phyloP scores from a whole-genome alignment of 2,329 filamentous ascomycete genomes.

The Myriosclerotinia curreyana region DNA sequence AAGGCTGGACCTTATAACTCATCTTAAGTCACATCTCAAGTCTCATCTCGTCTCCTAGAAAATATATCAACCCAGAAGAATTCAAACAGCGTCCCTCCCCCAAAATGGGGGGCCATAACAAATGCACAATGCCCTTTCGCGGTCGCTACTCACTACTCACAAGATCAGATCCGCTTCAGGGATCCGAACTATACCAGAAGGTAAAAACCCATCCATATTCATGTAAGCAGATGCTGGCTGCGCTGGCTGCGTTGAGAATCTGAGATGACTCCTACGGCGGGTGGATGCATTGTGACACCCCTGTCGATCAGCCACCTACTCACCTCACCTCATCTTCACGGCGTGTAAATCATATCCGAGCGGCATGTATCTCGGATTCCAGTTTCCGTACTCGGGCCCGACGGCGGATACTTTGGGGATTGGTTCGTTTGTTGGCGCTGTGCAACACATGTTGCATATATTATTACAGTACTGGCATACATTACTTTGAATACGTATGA shows the following conservation, averaged over 20 bases:
- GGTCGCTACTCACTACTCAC: background rate
- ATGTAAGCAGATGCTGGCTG: background rate
- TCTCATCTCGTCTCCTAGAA: background rate
- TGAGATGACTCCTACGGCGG: slow-evolving; percentile 1
- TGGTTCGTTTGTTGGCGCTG: background rate
- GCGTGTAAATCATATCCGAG: background rate
- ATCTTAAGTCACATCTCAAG: background rate
- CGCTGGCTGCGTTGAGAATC: background rate
- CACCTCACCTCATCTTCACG: background rate
- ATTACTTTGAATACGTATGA: background rate
- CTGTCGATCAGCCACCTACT: slow-evolving; percentile 6
- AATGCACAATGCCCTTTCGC: background rate
- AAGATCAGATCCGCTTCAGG: background rate
- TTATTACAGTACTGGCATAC: no score
- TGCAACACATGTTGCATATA: background rate
- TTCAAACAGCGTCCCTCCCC: background rate
- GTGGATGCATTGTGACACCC: background rate
- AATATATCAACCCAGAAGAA: background rate
- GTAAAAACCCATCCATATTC: background rate
- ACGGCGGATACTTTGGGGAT: background rate
- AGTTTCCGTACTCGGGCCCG: slow-evolving; percentile 16
- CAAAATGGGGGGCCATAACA: background rate
- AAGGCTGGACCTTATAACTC: background rate
- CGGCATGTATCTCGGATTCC: background rate
- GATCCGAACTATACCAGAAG: background rate